Percentiles rank a stretch among this genome's conserved stretches.
Evolutionary conservation across 2,329 filamentous ascomycete species (phyloP).

Genomic region (Sordariomycetes sp.): DNA sequence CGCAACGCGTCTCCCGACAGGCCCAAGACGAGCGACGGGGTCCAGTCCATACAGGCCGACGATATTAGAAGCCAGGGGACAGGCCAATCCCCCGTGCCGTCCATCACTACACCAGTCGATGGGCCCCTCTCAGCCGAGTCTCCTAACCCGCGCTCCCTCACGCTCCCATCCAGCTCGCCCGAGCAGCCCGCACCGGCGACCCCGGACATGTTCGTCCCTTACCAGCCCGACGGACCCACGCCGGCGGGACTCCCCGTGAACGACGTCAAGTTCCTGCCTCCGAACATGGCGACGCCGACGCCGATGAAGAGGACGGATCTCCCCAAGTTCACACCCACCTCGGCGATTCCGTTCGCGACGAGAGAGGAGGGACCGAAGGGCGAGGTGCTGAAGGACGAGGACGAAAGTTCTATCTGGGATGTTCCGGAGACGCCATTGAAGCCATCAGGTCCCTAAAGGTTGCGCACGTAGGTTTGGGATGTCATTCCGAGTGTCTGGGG

Average conservation of each 20-base stretch:
- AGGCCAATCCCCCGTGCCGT: not conserved
- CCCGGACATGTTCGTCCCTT: constrained; percentile 37
- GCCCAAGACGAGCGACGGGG: not conserved
- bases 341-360: constrained; percentile 36
- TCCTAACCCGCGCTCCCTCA: constrained; percentile 12
- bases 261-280: constrained; percentile 40
- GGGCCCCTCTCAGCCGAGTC: constrained; percentile 1
- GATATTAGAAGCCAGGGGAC: not conserved
- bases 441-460: not conserved
- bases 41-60: not conserved
- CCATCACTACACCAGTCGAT: constrained; percentile 5
- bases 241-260: constrained; percentile 24
- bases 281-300: constrained; percentile 27
- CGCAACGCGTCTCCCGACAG: not conserved
- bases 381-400: not conserved
- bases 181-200: not conserved
- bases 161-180: constrained; percentile 17
- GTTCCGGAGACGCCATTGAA: constrained; percentile 22
- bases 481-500: not conserved
- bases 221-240: constrained; percentile 42
- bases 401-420: constrained; percentile 15
- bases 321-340: constrained; percentile 27
- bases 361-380: not conserved
- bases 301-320: constrained; percentile 25
- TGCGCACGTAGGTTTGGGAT: not conserved